These are phyloP conservation scores for Barbarea vulgaris DNA, from an alignment of 345 rosid genomes.

Conservation along the genomic window DNA sequence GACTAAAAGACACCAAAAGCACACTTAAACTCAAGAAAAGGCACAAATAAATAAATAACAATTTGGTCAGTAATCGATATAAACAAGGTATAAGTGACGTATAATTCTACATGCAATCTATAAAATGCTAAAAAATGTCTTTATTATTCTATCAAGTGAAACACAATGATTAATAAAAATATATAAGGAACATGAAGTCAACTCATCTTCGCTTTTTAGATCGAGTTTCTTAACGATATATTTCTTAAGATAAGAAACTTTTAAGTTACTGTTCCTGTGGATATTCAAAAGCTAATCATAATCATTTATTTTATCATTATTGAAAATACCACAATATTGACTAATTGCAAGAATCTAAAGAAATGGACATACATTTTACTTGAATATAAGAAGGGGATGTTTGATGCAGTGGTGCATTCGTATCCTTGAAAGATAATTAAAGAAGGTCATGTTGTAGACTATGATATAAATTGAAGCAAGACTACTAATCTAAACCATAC, in stretches of 20 bases:
- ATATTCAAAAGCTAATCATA: no score
- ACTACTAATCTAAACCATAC: neutral
- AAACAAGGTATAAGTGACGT: no score
- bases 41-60: no score
- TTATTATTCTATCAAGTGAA: neutral
- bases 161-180: neutral
- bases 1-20: no score
- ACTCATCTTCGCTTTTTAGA: neutral
- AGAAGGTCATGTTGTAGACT: neutral
- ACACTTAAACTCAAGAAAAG: no score
- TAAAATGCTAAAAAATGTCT: no score
- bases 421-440: neutral
- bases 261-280: neutral
- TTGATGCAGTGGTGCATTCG: neutral
- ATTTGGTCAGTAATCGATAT: no score
- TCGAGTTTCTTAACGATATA: neutral
- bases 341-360: neutral
- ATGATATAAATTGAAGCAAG: neutral
- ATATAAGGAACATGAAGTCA: neutral
- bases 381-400: neutral
- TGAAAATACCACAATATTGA: neutral
- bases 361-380: neutral
- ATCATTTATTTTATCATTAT: neutral
- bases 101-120: no score
- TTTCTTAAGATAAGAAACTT: neutral